Conservation (phyloP, 1,139 yeast genomes). For the Wickerhamomyces sp. region DNA sequence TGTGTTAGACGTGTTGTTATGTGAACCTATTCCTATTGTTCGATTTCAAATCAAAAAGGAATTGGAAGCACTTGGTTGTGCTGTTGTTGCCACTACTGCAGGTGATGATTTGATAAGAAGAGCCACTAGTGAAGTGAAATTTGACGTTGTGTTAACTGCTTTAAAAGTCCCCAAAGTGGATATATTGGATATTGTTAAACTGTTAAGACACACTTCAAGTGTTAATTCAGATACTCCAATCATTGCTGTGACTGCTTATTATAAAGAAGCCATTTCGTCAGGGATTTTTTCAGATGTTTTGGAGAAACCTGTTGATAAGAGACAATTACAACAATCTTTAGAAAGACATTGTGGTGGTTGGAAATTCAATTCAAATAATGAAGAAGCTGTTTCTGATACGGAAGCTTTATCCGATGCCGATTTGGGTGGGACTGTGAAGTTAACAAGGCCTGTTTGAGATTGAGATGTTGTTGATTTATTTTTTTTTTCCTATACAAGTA, state of each 20-base stretch:
- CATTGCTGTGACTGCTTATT: slow-evolving; percentile 69
- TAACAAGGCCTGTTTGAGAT: no score
- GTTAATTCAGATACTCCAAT: slow-evolving; percentile 74
- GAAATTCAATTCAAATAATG: slow-evolving; percentile 14
- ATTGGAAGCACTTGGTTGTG: slow-evolving; percentile 70
- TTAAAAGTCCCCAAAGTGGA: slow-evolving; percentile 59
- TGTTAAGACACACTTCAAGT: slow-evolving; percentile 73
- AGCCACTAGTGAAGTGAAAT: slow-evolving; percentile 78
- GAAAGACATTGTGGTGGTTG: slow-evolving; percentile 23
- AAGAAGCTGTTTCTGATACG: slow-evolving; percentile 25
- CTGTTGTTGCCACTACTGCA: slow-evolving; percentile 70
- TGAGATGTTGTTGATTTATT: no score
- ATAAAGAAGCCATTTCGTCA: slow-evolving; percentile 55
- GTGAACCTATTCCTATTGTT: slow-evolving; percentile 85
- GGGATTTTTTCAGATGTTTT: slow-evolving; percentile 61
- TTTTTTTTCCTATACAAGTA: no score
- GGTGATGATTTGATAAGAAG: slow-evolving; percentile 82
- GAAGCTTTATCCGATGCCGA: slow-evolving; percentile 10
- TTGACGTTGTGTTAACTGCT: slow-evolving; percentile 80
- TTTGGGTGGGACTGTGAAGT: background rate
- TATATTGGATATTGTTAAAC: slow-evolving; percentile 71
- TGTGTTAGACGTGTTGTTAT: slow-evolving; percentile 62
- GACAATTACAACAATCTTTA: slow-evolving; percentile 32
- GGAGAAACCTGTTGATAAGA: slow-evolving; percentile 65
- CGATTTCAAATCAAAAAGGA: slow-evolving; percentile 63